Conservation (phyloP, 2,329 filamentous ascomycete genomes). For the Cucurbitaria berberidis region DNA sequence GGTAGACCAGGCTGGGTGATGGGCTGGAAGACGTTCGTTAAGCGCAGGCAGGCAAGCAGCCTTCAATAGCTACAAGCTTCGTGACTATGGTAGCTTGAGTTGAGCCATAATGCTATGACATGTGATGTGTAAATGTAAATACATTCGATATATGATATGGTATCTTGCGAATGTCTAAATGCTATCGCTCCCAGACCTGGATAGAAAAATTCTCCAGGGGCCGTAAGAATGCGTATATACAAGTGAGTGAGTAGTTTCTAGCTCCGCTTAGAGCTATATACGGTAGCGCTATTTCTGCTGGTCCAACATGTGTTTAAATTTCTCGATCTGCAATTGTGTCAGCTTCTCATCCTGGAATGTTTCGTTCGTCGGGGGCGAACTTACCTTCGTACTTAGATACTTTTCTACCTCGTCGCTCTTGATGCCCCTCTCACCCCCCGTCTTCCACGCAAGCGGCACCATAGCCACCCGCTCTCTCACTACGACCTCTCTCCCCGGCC, state of each 20-base stretch:
- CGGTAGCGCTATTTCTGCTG: not conserved
- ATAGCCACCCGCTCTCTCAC: conserved; percentile 92
- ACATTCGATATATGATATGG: too few species aligned
- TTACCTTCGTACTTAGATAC: conserved; percentile 92
- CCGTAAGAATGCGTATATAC: not conserved
- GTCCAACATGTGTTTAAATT: conserved; percentile 60
- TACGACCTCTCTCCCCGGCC: conserved; percentile 82
- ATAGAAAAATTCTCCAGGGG: not conserved
- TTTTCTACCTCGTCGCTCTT: conserved; percentile 88
- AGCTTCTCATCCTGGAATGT: conserved; percentile 12
- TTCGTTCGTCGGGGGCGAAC: too few species aligned
- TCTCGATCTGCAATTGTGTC: conserved; percentile 52
- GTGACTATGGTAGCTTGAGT: too few species aligned
- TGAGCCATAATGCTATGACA: too few species aligned
- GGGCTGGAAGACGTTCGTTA: too few species aligned
- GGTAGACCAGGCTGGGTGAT: too few species aligned
- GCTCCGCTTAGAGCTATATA: not conserved
- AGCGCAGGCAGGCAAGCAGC: too few species aligned
- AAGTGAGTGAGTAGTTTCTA: too few species aligned
- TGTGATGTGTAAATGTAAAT: not conserved
- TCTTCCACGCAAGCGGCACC: conserved; percentile 92
- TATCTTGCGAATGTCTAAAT: too few species aligned
- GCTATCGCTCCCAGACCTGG: too few species aligned
- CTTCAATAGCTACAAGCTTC: too few species aligned
- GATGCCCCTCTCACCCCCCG: conserved; percentile 77